These are phyloP conservation scores for Neonectria faginata DNA, from an alignment of 2,329 filamentous ascomycete species.

Conservation along the genomic window DNA sequence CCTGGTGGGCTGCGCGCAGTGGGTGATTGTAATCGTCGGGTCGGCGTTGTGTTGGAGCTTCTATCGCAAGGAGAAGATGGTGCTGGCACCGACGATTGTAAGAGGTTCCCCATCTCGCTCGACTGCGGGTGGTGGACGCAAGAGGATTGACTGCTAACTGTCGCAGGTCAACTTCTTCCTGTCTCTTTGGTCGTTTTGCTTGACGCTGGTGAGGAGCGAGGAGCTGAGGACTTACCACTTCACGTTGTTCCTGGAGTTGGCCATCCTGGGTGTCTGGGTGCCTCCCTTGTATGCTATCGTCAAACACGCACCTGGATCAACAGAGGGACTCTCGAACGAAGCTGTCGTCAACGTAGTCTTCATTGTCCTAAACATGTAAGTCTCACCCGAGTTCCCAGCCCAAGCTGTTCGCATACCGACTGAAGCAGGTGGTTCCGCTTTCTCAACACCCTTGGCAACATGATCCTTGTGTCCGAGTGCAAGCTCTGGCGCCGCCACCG, in stretches of 20 bases:
- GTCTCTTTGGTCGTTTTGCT: conserved; percentile 49
- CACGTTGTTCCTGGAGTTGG: conserved; percentile 51
- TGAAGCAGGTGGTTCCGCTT: conserved; percentile 51
- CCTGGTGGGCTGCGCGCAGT: conserved; percentile 53
- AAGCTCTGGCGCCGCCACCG: conserved; percentile 53
- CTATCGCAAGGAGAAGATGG: conserved; percentile 46
- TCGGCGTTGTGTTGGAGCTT: conserved; percentile 54
- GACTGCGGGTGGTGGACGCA: not conserved
- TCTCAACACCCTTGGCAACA: conserved; percentile 54
- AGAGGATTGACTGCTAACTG: conserved; percentile 6
- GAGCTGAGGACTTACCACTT: conserved; percentile 55
- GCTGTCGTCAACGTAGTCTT: conserved; percentile 51
- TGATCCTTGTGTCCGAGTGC: conserved; percentile 53
- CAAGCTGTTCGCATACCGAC: conserved; percentile 16
- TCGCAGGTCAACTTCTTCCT: conserved; percentile 53
- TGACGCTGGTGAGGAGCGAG: conserved; percentile 51
- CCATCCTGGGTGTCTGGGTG: conserved; percentile 43
- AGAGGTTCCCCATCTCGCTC: conserved; percentile 31
- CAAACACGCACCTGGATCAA: conserved; percentile 28
- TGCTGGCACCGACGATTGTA: conserved; percentile 52
- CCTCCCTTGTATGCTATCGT: conserved; percentile 44
- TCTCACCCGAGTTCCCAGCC: not conserved
- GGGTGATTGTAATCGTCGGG: conserved; percentile 50
- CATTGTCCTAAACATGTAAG: conserved; percentile 55
- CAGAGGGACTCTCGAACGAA: conserved; percentile 23